Evolutionary conservation across 805 yeast species (phyloP), one percentile per base, ranked within the genome.

Genomic region (Sugiyamaella boreocaroliniensis): DNA sequence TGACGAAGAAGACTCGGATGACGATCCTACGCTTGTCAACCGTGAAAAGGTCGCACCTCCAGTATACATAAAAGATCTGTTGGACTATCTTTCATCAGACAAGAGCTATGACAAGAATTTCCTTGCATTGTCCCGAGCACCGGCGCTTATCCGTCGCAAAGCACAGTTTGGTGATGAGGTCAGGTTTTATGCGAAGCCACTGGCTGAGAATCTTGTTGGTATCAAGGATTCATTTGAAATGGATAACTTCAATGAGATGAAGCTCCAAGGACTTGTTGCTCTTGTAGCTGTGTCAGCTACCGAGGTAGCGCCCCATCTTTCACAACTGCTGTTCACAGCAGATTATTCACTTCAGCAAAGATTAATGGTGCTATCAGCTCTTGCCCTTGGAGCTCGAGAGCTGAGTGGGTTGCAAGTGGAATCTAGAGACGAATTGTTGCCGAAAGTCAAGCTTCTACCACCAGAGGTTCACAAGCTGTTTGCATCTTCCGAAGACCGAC

Each of bases 291-390:
- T 82, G 0, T 74, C 74, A 47, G 81, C 88, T 0, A 62, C 70
- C 1, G 72, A 75, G 26, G 65, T 50, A 1, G 58, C 68, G 0
- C 61, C 65, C 9, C 59, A 68, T 6, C 60, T 71, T 6, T 67
- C 78, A 42, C 63, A 71, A 26, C 65, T 83, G 15, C 69, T 89
- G 15, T 70, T 80, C 37, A 73, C 76, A 0, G 89, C 90, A 0
- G 99, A 92, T 62, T 80, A 85, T 56, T 88, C 96, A 0, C 65
- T 93, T 16, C 93, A 86, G 55, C 90, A 84, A 55, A 68, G 98
- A 47, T 73, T 90, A 69, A 69, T 79, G 29, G 72, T 90, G 8
- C 66, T 93, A 16, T 79, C 90, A 4, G 71, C 86, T 0, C 63
- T 88, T 11, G 83, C 90, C 0, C 68, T 89, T 20, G 79, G 86